Base-by-base conservation (phyloP, 1,284 basidiomycete genomes). In the Sanghuangporus weigelae region DNA sequence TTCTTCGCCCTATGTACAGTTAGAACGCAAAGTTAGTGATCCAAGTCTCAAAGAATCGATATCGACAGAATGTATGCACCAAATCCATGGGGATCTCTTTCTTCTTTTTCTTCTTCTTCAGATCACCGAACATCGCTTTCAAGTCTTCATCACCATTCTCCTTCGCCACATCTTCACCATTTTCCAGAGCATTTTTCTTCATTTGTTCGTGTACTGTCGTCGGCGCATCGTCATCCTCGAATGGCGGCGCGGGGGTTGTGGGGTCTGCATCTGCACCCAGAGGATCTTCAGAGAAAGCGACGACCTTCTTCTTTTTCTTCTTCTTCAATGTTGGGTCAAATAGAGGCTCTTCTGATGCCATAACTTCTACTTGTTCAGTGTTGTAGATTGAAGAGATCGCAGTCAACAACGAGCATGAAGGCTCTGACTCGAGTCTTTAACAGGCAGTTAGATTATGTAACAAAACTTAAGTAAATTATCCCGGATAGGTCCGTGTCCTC, bases 61-160 rank as follows among this genome's bases (percentile, higher is more conserved):
- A 46, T 36, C 35, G 21, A 44, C n/a, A 10, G 16, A 19, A 16
- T 54, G 31, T 39, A 79, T 87, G 69, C 73, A 92, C 92, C 62
- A 93, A 78, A 73, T 95, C 93, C 72, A 92, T 81, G 4, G 89
- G 90, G 62, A 94, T 89, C 66, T 92, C 91, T 75, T 92, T 93
- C 81, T 94, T 93, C 80, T 92, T 93, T 78, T 93, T 94, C 77
- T 94, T 95, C 82, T 95, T 95, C 83, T 94, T 94, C 72, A 93
- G 72, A 71, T 92, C 92, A 6, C 88, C 92, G 71, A 95, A 94
- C 84, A 94, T 89, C 59, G 89, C 84, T 70, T 90, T 89, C 71
- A 86, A 80, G 51, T 93, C 90, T 48, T 92, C 89, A 0, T 87
- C 87, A 67, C 83, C 84, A 64, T 82, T 81, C 69, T 77, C 78